Evolutionary conservation across 169 alveolate species (phyloP).

Genomic region (Eimeria falciformis): DNA sequence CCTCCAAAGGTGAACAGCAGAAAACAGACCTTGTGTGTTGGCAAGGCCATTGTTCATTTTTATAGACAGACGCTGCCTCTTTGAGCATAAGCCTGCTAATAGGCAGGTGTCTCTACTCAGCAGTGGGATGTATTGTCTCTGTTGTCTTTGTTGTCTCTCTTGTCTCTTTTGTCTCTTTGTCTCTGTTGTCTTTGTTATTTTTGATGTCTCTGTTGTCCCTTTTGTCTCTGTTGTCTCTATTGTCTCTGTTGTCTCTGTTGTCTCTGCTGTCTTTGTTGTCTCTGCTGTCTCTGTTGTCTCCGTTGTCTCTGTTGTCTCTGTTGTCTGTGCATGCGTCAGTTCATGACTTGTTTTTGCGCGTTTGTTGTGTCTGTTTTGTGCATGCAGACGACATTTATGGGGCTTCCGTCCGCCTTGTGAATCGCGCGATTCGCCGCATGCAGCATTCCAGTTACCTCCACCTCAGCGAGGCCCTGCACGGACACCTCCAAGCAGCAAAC

Average conservation of each 20-base stretch:
- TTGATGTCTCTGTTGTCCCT: too few species aligned
- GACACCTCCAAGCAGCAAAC: background rate
- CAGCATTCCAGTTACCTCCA: background rate
- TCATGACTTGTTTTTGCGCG: too few species aligned
- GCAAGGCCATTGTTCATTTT: background rate
- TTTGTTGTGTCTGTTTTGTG: background rate
- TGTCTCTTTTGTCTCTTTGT: background rate
- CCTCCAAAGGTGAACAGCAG: background rate
- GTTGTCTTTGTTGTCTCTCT: background rate
- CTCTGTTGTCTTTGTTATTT: too few species aligned
- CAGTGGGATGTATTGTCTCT: background rate
- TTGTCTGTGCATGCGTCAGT: background rate
- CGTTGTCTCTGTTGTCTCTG: background rate
- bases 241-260: too few species aligned
- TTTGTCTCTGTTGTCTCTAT: too few species aligned
- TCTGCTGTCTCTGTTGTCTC: too few species aligned
- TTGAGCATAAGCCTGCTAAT: too few species aligned
- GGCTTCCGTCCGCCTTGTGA: background rate
- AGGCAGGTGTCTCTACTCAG: background rate
- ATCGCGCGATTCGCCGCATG: background rate
- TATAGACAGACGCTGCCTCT: too few species aligned
- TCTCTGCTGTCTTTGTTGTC: too few species aligned
- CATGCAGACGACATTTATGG: slow-evolving; percentile 11
- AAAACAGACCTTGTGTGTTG: background rate
- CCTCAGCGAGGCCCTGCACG: background rate